Conservation (phyloP, 192 early-diverging fungal genomes). For the Geranomyces michiganensis region DNA sequence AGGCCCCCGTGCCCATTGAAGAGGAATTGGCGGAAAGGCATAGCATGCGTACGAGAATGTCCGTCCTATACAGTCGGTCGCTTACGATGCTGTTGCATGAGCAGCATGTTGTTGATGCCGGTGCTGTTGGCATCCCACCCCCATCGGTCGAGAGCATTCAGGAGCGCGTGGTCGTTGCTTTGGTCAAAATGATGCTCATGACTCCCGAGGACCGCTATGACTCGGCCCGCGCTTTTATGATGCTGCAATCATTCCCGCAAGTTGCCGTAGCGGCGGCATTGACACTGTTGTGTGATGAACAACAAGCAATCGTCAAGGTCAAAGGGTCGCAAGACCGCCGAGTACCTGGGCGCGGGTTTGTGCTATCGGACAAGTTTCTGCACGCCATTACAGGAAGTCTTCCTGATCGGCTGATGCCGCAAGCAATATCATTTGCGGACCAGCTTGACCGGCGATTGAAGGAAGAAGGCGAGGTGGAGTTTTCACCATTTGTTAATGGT, state of each 20-base stretch:
- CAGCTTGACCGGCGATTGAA: constrained; percentile 13
- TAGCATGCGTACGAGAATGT: constrained; percentile 38
- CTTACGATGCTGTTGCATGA: constrained; percentile 16
- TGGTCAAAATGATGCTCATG: constrained; percentile 38
- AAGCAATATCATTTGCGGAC: constrained; percentile 16
- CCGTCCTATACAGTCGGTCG: constrained; percentile 32
- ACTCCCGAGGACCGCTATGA: constrained; percentile 44
- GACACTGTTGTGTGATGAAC: neutral
- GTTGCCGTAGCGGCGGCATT: constrained; percentile 22
- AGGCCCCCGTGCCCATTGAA: neutral
- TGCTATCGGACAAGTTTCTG: constrained; percentile 45
- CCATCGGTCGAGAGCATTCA: neutral
- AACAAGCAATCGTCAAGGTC: constrained; percentile 33
- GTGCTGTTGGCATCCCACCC: no score
- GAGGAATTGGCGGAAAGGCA: constrained; percentile 17
- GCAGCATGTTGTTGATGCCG: neutral
- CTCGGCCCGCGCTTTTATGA: constrained; percentile 33
- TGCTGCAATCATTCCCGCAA: constrained; percentile 32
- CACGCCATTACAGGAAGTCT: constrained; percentile 34
- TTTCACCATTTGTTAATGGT: constrained; percentile 30
- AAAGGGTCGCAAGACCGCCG: constrained; percentile 34
- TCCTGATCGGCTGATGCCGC: constrained; percentile 42
- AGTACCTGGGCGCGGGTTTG: constrained; percentile 41
- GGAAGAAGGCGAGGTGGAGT: neutral
- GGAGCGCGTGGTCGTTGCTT: constrained; percentile 16